These are phyloP conservation scores for Macrophomina tecta DNA, from an alignment of 2,329 filamentous ascomycete genomes.

Conservation along the genomic window DNA sequence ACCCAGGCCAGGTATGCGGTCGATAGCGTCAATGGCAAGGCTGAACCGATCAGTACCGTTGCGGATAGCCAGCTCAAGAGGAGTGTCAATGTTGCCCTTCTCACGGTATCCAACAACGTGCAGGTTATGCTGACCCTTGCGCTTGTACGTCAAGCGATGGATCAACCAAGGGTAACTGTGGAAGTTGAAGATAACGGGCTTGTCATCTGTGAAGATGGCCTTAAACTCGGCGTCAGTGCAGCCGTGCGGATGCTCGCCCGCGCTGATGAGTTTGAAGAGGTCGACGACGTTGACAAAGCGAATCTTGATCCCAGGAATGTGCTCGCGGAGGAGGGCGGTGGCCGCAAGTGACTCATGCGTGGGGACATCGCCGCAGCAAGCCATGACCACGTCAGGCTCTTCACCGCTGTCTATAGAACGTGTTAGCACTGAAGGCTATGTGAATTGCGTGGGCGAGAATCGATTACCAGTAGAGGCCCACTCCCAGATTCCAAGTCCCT, in stretches of 20 bases:
- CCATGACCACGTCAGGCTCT: slow-evolving; percentile 78
- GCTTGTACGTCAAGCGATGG: slow-evolving; percentile 77
- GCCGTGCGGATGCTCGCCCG: slow-evolving; percentile 74
- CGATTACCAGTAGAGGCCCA: slow-evolving; percentile 64
- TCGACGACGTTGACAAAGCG: slow-evolving; percentile 82
- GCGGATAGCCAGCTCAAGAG: slow-evolving; percentile 76
- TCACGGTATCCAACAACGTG: slow-evolving; percentile 81
- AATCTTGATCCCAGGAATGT: slow-evolving; percentile 75
- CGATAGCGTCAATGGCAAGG: slow-evolving; percentile 77
- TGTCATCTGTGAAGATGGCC: slow-evolving; percentile 73
- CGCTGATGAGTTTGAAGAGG: slow-evolving; percentile 78
- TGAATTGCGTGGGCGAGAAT: no score
- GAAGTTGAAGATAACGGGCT: slow-evolving; percentile 82
- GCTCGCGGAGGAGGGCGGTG: slow-evolving; percentile 72
- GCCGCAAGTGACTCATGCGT: slow-evolving; percentile 78
- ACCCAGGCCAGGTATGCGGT: slow-evolving; percentile 66
- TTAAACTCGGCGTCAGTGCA: slow-evolving; percentile 70
- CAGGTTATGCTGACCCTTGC: slow-evolving; percentile 70
- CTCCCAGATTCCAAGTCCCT: slow-evolving; percentile 79
- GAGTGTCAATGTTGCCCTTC: slow-evolving; percentile 85
- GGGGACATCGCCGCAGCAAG: slow-evolving; percentile 74
- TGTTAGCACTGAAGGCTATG: slow-evolving; percentile 37
- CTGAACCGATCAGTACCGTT: slow-evolving; percentile 80
- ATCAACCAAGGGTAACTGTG: slow-evolving; percentile 83
- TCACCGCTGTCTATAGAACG: slow-evolving; percentile 60